phyloP scores from a whole-genome alignment of 2,329 filamentous ascomycete species.

The Drechslerella coelobrocha region DNA sequence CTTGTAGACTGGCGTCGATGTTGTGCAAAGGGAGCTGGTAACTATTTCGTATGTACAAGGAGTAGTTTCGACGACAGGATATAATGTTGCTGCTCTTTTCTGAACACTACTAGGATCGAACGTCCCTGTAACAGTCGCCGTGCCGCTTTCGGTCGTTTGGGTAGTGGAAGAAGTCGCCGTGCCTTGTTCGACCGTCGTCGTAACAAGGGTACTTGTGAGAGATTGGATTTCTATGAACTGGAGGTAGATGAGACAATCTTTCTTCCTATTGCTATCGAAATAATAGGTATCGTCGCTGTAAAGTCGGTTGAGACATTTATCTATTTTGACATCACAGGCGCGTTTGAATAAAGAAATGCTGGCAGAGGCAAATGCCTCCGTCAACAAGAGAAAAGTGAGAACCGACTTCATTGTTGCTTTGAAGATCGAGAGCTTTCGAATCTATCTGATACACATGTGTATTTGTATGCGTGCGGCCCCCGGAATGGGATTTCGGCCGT shows the following conservation, averaged over 20 bases:
- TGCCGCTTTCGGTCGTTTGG: not conserved
- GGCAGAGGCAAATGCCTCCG: conserved; percentile 21
- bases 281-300: too few relatives aligned
- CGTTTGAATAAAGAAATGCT: conserved; percentile 8
- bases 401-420: conserved; percentile 29
- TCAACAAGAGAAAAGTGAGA: conserved; percentile 17
- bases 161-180: not conserved
- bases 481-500: not conserved
- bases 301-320: conserved; percentile 29
- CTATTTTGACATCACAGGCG: conserved; percentile 5
- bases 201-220: not conserved
- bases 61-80: conserved; percentile 5
- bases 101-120: not conserved
- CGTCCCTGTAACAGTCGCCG: not conserved
- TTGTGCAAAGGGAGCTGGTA: too few relatives aligned
- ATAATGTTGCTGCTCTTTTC: too few relatives aligned
- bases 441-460: conserved; percentile 25
- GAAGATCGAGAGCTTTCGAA: conserved; percentile 23
- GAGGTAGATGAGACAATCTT: not conserved
- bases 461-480: conserved; percentile 5
- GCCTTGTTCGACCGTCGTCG: not conserved
- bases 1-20: too few relatives aligned
- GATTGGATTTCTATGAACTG: not conserved
- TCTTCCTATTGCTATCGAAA: conserved; percentile 6
- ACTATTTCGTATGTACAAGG: conserved; percentile 14